Percentiles rank a stretch among this genome's conserved stretches.
Evolutionary conservation across 129 eudicot genomes (phyloP).

Genomic region (Flaveria ramosissima): DNA sequence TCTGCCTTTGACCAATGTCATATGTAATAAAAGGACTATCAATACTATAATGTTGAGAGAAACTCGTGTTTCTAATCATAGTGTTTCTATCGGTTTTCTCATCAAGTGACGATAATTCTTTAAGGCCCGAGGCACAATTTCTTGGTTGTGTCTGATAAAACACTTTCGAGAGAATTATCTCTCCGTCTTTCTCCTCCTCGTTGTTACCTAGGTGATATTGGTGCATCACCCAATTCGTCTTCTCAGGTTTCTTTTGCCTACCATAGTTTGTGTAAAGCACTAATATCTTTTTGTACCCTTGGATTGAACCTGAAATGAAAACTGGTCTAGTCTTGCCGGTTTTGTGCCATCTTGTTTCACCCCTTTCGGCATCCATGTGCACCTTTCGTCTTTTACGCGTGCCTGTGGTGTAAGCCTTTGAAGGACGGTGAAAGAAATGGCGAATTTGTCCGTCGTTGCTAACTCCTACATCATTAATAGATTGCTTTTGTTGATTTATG

Average conservation of each 20-base stretch:
- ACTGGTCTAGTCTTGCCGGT: conserved; percentile 91
- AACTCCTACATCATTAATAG: conserved; percentile 52
- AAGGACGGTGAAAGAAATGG: conserved; percentile 92
- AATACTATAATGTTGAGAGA: conserved; percentile 46
- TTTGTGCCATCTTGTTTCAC: conserved; percentile 98
- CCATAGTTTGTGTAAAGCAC: conserved; percentile 96
- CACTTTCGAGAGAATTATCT: conserved; percentile 83
- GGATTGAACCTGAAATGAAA: conserved; percentile 38
- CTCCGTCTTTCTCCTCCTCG: conserved; percentile 94
- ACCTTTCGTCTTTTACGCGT: conserved; percentile 91
- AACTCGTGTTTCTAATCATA: conserved; percentile 30
- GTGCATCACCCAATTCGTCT: conserved; percentile 98
- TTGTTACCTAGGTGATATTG: conserved; percentile 86
- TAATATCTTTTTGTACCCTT: conserved; percentile 86
- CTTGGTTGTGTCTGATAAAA: conserved; percentile 98
- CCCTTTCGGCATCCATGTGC: conserved; percentile 66
- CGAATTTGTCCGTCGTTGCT: conserved; percentile 88
- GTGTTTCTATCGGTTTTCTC: conserved; percentile 31
- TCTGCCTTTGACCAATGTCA: conserved; percentile 37
- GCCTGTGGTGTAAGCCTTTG: conserved; percentile 98
- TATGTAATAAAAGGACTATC: conserved; percentile 47
- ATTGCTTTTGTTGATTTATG: not conserved
- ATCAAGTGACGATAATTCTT: conserved; percentile 23
- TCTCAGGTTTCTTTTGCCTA: conserved; percentile 87
- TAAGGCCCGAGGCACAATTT: conserved; percentile 57